Base-by-base conservation (phyloP, 2,329 filamentous ascomycete genomes). In the Alternaria burnsii region DNA sequence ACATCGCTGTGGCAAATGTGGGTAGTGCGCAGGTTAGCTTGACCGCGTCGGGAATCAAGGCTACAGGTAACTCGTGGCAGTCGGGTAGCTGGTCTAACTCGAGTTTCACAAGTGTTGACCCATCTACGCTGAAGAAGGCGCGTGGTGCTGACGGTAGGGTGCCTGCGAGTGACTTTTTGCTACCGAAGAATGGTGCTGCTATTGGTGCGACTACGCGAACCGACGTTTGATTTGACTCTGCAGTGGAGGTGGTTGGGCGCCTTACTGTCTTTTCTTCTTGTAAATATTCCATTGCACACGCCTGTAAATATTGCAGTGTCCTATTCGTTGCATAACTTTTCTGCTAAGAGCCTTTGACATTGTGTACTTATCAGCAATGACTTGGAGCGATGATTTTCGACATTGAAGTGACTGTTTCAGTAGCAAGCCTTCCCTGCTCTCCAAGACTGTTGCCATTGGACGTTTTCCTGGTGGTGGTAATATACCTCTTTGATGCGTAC, bases 51-150 rank as follows among this genome's bases (percentile, higher is more conserved):
- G 50, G 26, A 34, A 60, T 48, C 51, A 66, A 52, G 52, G 60
- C 65, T 9, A 78, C 72, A 18, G 80, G 80, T 0, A 83, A 83
- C 70, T 82, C 79, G 5, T 83, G 82, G 81, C 74, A 83, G 34
- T 55, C 63, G 52, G 68, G 72, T 26, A 75, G 75, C 2, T 83
- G 79, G 80, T 72, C 72, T 0, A 72, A 82, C 61, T 68, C 69
- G 30, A 70, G 67, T 14, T 83, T 83, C 66, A 70, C 72, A 66
- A 82, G 80, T 58, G 71, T 75, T 0, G 73, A 79, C 41, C 62
- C 73, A 0, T 65, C 68, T 0, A 63, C 69, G 0, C 68, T 82
- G 5, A 78, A 80, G 65, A 78, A 76, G 9, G 66, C 77, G 4
- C 73, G 81, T 51, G 74, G 68, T 20, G 59, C 76, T 1, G 71